These are phyloP conservation scores for Fagopyrum tataricum DNA, from an alignment of 148 eudicot genomes.

Conservation along the genomic window DNA sequence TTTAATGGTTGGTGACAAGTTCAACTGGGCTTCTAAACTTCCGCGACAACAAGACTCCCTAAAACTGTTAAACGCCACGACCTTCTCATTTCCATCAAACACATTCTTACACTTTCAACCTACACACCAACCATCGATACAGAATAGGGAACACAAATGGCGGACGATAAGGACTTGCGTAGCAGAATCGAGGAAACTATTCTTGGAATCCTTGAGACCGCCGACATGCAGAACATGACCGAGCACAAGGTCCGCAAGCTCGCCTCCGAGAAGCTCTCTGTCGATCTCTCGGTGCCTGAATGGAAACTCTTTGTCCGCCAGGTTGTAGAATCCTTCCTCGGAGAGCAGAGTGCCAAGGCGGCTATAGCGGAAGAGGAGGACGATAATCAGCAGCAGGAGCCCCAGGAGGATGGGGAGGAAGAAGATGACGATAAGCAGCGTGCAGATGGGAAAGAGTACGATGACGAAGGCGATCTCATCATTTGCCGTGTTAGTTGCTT, in stretches of 20 bases:
- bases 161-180: constrained; percentile 20
- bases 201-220: constrained; percentile 41
- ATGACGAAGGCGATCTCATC: constrained; percentile 83
- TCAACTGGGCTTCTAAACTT: no score
- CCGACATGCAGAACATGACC: constrained; percentile 67
- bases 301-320: constrained; percentile 54
- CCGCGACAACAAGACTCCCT: constrained; percentile 2
- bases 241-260: constrained; percentile 58
- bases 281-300: constrained; percentile 62
- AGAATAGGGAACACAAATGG: constrained; percentile 28
- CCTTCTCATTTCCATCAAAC: background rate
- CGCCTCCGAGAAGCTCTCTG: constrained; percentile 55
- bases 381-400: constrained; percentile 10
- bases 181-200: constrained; percentile 51
- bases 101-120: background rate
- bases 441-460: constrained; percentile 51
- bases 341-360: constrained; percentile 21
- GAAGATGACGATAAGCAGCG: constrained; percentile 29
- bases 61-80: background rate
- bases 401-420: constrained; percentile 23
- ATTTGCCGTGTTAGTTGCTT: constrained; percentile 51
- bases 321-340: constrained; percentile 59
- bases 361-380: constrained; percentile 7
- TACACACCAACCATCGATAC: background rate
- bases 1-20: no score